Percentiles rank a stretch among this genome's conserved stretches.
phyloP scores from a whole-genome alignment of 2,329 filamentous ascomycete genomes.

The Cercospora nicotianae region DNA sequence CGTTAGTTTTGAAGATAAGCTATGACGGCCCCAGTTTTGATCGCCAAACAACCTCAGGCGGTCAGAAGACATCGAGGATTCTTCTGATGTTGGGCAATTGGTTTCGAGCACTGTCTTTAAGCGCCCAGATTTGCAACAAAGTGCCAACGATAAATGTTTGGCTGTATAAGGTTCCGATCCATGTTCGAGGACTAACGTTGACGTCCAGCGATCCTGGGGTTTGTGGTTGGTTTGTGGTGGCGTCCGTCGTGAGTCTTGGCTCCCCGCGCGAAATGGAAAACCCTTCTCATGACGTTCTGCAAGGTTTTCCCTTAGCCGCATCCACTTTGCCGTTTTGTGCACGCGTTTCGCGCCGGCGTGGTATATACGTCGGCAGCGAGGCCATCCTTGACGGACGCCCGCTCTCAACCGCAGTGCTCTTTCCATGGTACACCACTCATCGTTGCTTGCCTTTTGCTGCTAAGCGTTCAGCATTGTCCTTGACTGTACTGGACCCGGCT shows the following conservation, averaged over 20 bases:
- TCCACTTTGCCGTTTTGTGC: background rate
- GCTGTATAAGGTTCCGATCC: background rate
- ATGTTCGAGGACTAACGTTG: background rate
- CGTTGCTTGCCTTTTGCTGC: background rate
- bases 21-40: background rate
- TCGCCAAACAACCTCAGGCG: background rate
- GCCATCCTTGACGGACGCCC: background rate
- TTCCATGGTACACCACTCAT: background rate
- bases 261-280: background rate
- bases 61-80: background rate
- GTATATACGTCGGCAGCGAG: background rate
- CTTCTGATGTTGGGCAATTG: background rate
- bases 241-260: background rate
- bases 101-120: background rate
- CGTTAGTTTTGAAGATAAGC: background rate
- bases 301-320: background rate
- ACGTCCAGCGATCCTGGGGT: background rate
- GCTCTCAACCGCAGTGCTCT: background rate
- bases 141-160: background rate
- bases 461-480: constrained; percentile 2
- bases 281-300: background rate
- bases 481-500: background rate
- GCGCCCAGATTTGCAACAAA: background rate
- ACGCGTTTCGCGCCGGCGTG: background rate
- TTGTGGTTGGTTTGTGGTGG: background rate